Percentiles rank a stretch among this genome's conserved stretches.
Evolutionary conservation across 371 early-diverging fungal genomes (phyloP).

Genomic region (Mucor lusitanicus): DNA sequence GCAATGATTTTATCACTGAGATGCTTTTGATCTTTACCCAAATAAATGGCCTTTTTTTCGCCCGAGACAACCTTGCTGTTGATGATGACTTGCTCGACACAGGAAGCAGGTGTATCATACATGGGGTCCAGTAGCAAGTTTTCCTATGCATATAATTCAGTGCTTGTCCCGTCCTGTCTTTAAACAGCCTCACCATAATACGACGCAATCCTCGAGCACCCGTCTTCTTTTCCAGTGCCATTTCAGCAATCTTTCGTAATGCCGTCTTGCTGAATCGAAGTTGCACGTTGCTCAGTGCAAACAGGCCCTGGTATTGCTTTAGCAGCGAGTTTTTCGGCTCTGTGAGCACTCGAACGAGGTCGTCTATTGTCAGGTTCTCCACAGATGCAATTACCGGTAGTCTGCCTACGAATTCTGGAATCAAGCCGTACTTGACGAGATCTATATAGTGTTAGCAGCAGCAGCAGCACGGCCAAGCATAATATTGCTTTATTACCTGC

Average conservation of each 20-base stretch:
- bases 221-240: slow-evolving; percentile 80
- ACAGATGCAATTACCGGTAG: slow-evolving; percentile 83
- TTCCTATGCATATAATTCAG: slow-evolving; percentile 37
- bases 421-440: slow-evolving; percentile 84
- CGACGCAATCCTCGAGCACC: slow-evolving; percentile 88
- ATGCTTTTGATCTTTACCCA: slow-evolving; percentile 57
- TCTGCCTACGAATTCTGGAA: slow-evolving; percentile 90
- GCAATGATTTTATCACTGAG: slow-evolving; percentile 32
- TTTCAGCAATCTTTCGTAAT: slow-evolving; percentile 69
- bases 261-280: slow-evolving; percentile 73
- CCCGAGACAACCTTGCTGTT: slow-evolving; percentile 63
- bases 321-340: slow-evolving; percentile 86
- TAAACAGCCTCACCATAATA: slow-evolving; percentile 61
- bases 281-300: slow-evolving; percentile 63
- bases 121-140: slow-evolving; percentile 74
- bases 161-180: background rate
- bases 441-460: slow-evolving; percentile 42
- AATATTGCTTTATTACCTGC: slow-evolving; percentile 44
- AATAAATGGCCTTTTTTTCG: slow-evolving; percentile 65
- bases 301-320: slow-evolving; percentile 80
- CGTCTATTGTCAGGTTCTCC: slow-evolving; percentile 64
- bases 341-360: slow-evolving; percentile 74
- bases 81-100: slow-evolving; percentile 70
- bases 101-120: slow-evolving; percentile 79
- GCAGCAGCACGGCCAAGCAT: background rate